A percentile compares a stretch with the other conserved stretches of the same genome.
Evolutionary conservation across 192 early-diverging fungal species (phyloP).

Genomic region (Rhizoclosmatium sp.): DNA sequence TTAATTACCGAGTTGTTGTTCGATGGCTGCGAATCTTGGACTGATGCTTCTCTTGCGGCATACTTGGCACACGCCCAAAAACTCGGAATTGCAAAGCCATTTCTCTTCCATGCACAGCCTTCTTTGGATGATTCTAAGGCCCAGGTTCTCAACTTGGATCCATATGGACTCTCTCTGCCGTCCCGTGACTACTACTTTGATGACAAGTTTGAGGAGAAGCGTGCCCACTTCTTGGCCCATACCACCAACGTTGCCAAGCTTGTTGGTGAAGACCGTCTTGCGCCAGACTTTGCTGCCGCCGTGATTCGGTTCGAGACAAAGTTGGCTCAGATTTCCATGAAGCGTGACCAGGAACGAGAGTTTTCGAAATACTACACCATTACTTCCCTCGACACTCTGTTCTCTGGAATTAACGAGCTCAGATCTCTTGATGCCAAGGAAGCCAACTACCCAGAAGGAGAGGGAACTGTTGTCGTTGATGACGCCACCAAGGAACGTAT

Average conservation of each 20-base stretch:
- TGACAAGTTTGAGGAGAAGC: slow-evolving; percentile 15
- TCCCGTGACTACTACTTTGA: slow-evolving; percentile 32
- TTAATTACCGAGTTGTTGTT: background rate
- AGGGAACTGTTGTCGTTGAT: background rate
- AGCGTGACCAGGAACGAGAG: slow-evolving; percentile 5
- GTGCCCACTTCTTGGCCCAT: slow-evolving; percentile 6
- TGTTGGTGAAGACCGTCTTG: slow-evolving; percentile 24
- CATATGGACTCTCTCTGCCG: slow-evolving; percentile 8
- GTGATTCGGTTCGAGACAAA: slow-evolving; percentile 27
- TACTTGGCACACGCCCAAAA: background rate
- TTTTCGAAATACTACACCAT: slow-evolving; percentile 28
- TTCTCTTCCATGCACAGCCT: background rate
- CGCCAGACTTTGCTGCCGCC: slow-evolving; percentile 19
- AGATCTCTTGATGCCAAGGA: slow-evolving; percentile 17
- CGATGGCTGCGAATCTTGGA: background rate
- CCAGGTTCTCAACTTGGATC: background rate
- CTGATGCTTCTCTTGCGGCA: background rate
- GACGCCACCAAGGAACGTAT: background rate
- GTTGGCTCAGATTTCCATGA: slow-evolving; percentile 18
- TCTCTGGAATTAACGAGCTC: slow-evolving; percentile 25
- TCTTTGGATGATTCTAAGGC: slow-evolving; percentile 1
- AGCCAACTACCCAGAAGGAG: slow-evolving; percentile 12
- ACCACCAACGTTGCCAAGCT: background rate
- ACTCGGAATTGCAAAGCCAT: background rate
- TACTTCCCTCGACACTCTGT: background rate